These are phyloP conservation scores for Bruguiera sexangula DNA, from an alignment of 345 rosid genomes.

Conservation along the genomic window DNA sequence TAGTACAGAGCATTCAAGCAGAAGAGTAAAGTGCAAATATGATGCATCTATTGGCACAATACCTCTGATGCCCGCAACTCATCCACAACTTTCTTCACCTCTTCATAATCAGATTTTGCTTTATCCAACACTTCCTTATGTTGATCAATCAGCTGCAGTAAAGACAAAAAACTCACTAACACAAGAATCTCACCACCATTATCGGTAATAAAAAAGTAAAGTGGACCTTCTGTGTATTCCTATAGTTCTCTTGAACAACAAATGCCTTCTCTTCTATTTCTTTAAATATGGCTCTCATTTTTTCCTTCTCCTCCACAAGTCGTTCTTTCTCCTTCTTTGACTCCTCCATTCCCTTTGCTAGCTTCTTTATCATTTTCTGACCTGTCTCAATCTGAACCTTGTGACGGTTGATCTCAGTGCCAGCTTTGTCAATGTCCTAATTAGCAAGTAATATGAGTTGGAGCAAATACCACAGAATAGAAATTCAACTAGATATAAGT, in stretches of 20 bases:
- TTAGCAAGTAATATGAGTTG: slow-evolving; percentile 21
- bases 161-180: slow-evolving; percentile 9
- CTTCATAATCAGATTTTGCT: slow-evolving; percentile 65
- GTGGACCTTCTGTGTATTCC: slow-evolving; percentile 65
- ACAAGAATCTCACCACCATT: not conserved
- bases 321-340: slow-evolving; percentile 71
- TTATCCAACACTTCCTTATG: slow-evolving; percentile 61
- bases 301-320: slow-evolving; percentile 64
- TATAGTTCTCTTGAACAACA: slow-evolving; percentile 75
- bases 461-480: slow-evolving; percentile 12
- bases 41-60: slow-evolving; percentile 19
- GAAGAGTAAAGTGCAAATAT: slow-evolving; percentile 1
- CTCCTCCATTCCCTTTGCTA: slow-evolving; percentile 83
- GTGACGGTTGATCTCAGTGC: slow-evolving; percentile 83
- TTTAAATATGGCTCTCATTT: slow-evolving; percentile 54
- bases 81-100: slow-evolving; percentile 69
- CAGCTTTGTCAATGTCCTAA: slow-evolving; percentile 81
- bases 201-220: slow-evolving; percentile 12
- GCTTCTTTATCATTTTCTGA: slow-evolving; percentile 80
- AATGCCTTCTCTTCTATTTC: slow-evolving; percentile 80
- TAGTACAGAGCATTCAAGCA: not conserved
- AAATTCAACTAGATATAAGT: slow-evolving; percentile 13
- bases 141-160: slow-evolving; percentile 65
- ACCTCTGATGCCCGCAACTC: slow-evolving; percentile 87
- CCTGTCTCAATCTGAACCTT: slow-evolving; percentile 87